Conservation (phyloP, 208 protist genomes). For the Herpetomonas samuelpessoai region DNA sequence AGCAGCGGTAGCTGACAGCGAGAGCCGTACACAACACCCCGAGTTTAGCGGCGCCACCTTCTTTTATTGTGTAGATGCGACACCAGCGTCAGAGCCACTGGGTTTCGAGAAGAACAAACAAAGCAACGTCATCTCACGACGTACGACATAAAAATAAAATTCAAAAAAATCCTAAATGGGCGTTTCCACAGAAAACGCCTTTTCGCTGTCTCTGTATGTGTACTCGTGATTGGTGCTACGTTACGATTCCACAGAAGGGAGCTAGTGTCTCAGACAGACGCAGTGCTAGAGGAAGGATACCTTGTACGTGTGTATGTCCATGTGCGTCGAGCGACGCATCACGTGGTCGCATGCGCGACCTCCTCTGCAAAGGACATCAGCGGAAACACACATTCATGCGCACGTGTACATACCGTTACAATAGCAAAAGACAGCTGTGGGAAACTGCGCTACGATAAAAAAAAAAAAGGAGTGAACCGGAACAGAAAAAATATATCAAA, state of each 20-base stretch:
- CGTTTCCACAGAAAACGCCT: background rate
- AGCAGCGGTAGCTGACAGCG: background rate
- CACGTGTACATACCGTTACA: background rate
- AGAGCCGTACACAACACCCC: background rate
- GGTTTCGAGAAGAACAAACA: background rate
- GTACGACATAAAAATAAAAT: background rate
- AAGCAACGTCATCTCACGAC: background rate
- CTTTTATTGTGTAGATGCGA: background rate
- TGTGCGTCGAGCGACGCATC: background rate
- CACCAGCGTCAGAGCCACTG: too few relatives aligned
- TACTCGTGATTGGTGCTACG: background rate
- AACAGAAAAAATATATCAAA: conserved; percentile 16
- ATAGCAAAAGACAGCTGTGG: background rate
- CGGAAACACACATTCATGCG: background rate
- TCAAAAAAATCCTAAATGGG: too few relatives aligned
- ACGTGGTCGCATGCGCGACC: background rate
- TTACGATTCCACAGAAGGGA: too few relatives aligned
- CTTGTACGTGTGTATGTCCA: background rate
- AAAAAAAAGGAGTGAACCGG: conserved; percentile 4
- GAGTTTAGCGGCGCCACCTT: conserved; percentile 3
- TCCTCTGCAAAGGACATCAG: background rate
- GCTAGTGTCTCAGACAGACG: background rate
- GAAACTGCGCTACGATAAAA: background rate
- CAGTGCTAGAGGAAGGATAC: background rate
- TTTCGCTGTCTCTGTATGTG: background rate